Evolutionary conservation across 2,329 filamentous ascomycete genomes (phyloP), one percentile per base, ranked within the genome.

Genomic region (Diaporthe citriasiana): DNA sequence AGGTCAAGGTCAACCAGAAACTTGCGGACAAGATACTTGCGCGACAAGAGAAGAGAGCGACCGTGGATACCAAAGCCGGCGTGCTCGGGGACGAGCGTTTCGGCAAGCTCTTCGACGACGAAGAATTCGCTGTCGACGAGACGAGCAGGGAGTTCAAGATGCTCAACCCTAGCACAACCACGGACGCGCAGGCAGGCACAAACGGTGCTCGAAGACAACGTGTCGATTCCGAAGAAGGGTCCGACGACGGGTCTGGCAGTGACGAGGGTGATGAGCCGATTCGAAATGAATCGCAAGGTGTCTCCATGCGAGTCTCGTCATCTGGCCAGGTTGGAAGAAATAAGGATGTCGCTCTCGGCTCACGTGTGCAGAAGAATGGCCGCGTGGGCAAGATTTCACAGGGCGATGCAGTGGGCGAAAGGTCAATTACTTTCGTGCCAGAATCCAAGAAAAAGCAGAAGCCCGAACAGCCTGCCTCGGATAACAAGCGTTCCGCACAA

Each of bases 1-100:
- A 98, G 88, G 93, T 97, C 87, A 98, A 98, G 88, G 95, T 99
- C 85, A 99, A 99, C 83, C 91, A 95, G 80, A 93, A 90, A 77
- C 83, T 94, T 76, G 93, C 93, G 75, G 93, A 96, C 81, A 95
- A 93, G 82, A 89, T 90, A 77, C 91, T 90, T 86, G 89, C 90
- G 81, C 89, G 89, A 76, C 90, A 90, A 79, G 91, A 91, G 79
- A 90, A 87, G 80, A 87, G 89, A 79, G 87, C 86, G 45, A 85
- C 87, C 73, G 86, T 90, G 69, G 91, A 92, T 75, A 85, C 86
- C 70, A 86, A 87, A 77, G 91, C 89, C 76, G 92, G 91, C 74
- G 84, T 97, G 47, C 90, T 99, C 71, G 91, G 90, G 74, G 97
- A 99, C 82, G 89, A 92, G 68, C 95, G 97, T 86, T 98, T 99